Percentiles rank a stretch among this genome's conserved stretches.
Conservation (phyloP, 805 yeast genomes). For the Saturnispora diversa region DNA sequence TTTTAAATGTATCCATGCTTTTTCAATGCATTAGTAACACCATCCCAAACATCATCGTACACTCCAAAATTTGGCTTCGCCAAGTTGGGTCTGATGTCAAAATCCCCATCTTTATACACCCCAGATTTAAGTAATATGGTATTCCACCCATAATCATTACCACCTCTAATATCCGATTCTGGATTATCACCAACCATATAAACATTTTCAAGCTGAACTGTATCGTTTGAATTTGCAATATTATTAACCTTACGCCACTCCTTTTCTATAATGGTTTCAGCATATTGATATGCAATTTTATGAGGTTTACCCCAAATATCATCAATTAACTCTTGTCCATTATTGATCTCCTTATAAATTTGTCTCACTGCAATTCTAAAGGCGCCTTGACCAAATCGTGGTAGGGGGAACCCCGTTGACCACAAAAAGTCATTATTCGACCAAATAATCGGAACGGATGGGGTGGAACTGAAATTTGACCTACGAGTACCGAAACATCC, state of each 20-base stretch:
- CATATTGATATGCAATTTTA: constrained; percentile 69
- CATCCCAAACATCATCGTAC: constrained; percentile 40
- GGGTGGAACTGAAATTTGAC: constrained; percentile 32
- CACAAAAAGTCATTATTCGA: constrained; percentile 77
- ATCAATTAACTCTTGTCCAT: constrained; percentile 40
- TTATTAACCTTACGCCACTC: constrained; percentile 36
- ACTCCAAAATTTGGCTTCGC: constrained; percentile 44
- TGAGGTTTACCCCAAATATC: constrained; percentile 77
- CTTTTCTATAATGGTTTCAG: constrained; percentile 53
- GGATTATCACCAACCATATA: constrained; percentile 98
- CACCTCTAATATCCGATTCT: constrained; percentile 85
- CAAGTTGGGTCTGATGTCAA: constrained; percentile 20
- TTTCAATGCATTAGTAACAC: constrained; percentile 28
- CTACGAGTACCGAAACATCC: constrained; percentile 64
- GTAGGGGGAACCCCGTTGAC: constrained; percentile 72
- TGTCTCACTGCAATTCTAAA: constrained; percentile 57
- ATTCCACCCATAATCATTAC: constrained; percentile 81
- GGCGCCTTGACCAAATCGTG: constrained; percentile 90
- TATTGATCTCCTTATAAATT: constrained; percentile 36
- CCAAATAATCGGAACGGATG: constrained; percentile 66
- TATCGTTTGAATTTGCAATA: constrained; percentile 11
- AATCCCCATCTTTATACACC: constrained; percentile 62
- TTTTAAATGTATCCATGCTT: constrained; percentile 10
- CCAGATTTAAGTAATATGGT: constrained; percentile 81
- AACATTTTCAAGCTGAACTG: constrained; percentile 46